Evolutionary conservation across 108 stramenopile species (phyloP).

Genomic region (Pseudonitzschia delicatissima): DNA sequence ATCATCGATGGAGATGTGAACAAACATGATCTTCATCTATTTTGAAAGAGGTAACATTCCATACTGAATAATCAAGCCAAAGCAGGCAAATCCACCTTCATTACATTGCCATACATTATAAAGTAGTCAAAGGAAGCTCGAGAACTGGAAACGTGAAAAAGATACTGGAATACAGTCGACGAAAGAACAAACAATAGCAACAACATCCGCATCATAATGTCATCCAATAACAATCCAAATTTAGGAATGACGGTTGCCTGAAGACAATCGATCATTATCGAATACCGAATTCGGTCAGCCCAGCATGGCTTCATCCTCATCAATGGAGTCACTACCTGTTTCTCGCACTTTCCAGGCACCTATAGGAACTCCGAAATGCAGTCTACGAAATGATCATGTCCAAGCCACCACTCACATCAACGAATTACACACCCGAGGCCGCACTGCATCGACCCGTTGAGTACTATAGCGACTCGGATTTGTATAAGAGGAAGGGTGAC

Average conservation of each 20-base stretch:
- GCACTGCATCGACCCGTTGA: slow-evolving; percentile 64
- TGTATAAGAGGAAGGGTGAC: background rate
- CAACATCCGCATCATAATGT: slow-evolving; percentile 1
- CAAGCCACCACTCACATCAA: slow-evolving; percentile 43
- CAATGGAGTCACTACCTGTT: background rate
- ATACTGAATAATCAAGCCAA: no score
- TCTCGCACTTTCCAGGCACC: no score
- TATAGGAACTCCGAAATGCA: slow-evolving; percentile 30
- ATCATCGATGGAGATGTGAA: no score
- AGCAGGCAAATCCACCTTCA: no score
- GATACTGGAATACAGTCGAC: no score
- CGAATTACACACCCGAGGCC: slow-evolving; percentile 52
- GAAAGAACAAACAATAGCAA: background rate
- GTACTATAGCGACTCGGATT: slow-evolving; percentile 10
- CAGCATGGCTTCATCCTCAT: background rate
- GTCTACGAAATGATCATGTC: slow-evolving; percentile 72
- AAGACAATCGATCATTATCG: background rate
- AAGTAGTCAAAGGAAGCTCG: no score
- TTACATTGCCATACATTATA: no score
- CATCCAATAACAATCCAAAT: slow-evolving; percentile 1
- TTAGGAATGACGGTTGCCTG: background rate
- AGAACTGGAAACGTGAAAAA: no score
- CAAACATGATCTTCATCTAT: no score
- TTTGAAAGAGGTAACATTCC: no score
- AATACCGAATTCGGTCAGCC: background rate